phyloP scores from a whole-genome alignment of 2,329 filamentous ascomycete genomes.

The Neurospora sp. region DNA sequence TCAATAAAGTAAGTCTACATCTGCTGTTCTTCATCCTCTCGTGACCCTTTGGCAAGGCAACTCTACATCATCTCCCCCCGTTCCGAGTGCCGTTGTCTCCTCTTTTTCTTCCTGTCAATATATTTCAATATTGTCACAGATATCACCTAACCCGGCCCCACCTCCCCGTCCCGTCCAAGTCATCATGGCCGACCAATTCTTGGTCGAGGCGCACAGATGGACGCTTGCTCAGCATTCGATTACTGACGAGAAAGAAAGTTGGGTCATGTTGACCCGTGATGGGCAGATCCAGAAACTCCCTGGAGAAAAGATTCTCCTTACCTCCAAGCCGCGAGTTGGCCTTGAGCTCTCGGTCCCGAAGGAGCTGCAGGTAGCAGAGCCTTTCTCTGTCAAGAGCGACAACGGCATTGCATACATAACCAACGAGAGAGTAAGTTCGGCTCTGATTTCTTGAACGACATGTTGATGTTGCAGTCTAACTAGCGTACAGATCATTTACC shows the following conservation, averaged over 20 bases:
- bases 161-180: constrained; percentile 3
- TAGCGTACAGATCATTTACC: constrained; percentile 66
- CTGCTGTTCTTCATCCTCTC: constrained; percentile 9
- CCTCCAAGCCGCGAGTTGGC: constrained; percentile 68
- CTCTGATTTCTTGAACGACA: neutral
- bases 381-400: constrained; percentile 62
- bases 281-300: constrained; percentile 74
- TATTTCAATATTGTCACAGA: constrained; percentile 2
- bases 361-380: constrained; percentile 51
- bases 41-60: constrained; percentile 2
- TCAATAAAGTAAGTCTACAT: constrained; percentile 28
- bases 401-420: constrained; percentile 72
- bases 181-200: constrained; percentile 29
- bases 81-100: neutral
- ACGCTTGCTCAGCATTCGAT: constrained; percentile 31
- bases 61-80: neutral
- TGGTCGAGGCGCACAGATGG: constrained; percentile 28
- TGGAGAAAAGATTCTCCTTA: constrained; percentile 72
- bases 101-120: constrained; percentile 5
- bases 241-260: constrained; percentile 51
- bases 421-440: constrained; percentile 62
- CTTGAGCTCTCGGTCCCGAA: constrained; percentile 65
- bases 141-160: constrained; percentile 8
- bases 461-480: constrained; percentile 8
- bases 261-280: constrained; percentile 81